phyloP scores from a whole-genome alignment of 139 green algal genomes.

The Chlorella sp. region DNA sequence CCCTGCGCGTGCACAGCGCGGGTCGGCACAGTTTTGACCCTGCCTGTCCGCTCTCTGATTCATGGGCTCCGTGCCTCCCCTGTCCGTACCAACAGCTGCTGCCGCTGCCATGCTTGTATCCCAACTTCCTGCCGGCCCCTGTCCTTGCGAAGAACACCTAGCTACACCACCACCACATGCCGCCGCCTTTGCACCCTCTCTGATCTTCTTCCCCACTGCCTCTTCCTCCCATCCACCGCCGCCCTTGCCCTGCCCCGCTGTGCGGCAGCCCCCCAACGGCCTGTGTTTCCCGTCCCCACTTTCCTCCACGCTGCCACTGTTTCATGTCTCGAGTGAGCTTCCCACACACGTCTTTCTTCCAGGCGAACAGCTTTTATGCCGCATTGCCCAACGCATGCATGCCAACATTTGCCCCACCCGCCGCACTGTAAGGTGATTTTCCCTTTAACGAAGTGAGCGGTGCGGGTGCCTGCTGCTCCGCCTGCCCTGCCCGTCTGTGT shows the following conservation, averaged over 20 bases:
- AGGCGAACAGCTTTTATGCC: too few species aligned
- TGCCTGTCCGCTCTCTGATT: background rate
- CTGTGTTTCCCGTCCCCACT: background rate
- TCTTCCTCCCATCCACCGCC: background rate
- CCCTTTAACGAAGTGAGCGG: too few species aligned
- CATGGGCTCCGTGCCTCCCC: background rate
- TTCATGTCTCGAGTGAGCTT: too few species aligned
- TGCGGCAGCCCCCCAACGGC: background rate
- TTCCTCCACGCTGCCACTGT: background rate
- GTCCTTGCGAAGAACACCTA: background rate
- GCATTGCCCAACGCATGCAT: background rate
- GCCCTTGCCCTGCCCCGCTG: too few species aligned
- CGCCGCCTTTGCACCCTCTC: background rate
- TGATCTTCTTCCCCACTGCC: background rate
- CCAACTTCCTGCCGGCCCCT: background rate
- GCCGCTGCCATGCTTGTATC: background rate
- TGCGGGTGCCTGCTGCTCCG: too few species aligned
- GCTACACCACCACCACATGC: background rate
- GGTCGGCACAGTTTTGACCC: background rate
- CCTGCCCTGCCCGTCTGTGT: too few species aligned
- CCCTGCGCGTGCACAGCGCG: background rate
- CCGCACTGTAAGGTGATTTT: too few species aligned
- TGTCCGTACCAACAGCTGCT: background rate
- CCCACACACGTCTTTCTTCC: too few species aligned
- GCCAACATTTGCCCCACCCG: too few species aligned